phyloP scores from a whole-genome alignment of 2,329 filamentous ascomycete species.

The Aspergillus quadrilineatus region DNA sequence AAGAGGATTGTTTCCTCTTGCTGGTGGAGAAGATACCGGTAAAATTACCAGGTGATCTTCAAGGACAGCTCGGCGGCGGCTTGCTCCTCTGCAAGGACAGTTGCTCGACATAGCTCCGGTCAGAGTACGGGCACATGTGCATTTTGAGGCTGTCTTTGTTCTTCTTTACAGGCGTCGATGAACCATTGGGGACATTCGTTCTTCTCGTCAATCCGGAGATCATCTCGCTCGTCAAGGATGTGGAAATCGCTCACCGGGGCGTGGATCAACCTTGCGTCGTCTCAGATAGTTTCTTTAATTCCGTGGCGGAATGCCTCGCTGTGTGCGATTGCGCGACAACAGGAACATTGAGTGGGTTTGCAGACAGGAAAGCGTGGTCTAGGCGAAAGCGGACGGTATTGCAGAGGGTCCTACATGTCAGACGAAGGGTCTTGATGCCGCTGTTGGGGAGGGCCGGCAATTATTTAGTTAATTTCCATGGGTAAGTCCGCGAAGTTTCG shows the following conservation, averaged over 20 bases:
- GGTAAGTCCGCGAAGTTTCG: background rate
- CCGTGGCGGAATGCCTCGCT: conserved; percentile 33
- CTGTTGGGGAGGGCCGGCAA: conserved; percentile 21
- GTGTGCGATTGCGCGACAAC: conserved; percentile 40
- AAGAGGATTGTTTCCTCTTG: background rate
- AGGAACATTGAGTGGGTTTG: conserved; percentile 41
- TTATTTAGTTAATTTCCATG: background rate
- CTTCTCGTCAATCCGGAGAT: background rate
- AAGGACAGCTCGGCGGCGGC: background rate
- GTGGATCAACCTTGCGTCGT: conserved; percentile 18
- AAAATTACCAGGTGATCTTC: background rate
- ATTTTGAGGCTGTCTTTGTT: conserved; percentile 10
- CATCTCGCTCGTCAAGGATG: background rate
- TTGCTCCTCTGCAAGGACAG: background rate
- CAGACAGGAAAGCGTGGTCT: conserved; percentile 42
- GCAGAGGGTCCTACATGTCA: conserved; percentile 22
- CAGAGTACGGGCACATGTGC: background rate
- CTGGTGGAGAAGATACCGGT: background rate
- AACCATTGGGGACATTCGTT: conserved; percentile 19
- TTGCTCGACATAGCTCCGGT: background rate
- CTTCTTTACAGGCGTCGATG: conserved; percentile 9
- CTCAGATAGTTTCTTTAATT: conserved; percentile 44
- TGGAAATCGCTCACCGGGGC: background rate
- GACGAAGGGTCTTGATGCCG: conserved; percentile 29
- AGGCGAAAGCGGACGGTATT: conserved; percentile 26